These are phyloP conservation scores for Dacryopinax primogenitus DNA, from an alignment of 768 basidiomycete genomes.

Conservation along the genomic window DNA sequence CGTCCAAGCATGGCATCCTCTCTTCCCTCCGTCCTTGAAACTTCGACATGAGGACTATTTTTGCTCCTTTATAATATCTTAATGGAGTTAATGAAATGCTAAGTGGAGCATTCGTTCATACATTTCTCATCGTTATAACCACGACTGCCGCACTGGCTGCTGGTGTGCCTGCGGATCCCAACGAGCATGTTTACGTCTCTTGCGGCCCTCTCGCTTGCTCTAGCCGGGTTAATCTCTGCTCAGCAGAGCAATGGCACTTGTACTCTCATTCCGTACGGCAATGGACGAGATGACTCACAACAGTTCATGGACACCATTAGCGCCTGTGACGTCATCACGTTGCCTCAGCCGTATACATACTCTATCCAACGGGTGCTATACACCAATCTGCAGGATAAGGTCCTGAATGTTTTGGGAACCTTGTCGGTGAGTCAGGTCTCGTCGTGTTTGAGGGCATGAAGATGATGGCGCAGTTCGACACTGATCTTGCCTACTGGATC, in stretches of 20 bases:
- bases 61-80: not conserved
- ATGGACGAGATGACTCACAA: not conserved
- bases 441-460: not conserved
- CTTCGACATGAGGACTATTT: not conserved
- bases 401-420: not conserved
- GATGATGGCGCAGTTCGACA: slow-evolving; percentile 23
- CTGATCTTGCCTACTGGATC: slow-evolving; percentile 32
- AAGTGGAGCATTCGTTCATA: not conserved
- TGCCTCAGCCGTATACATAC: not conserved
- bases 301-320: not conserved
- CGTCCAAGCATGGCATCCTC: not conserved
- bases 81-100: not conserved
- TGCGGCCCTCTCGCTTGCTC: not conserved
- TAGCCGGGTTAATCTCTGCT: not conserved
- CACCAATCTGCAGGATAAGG: not conserved
- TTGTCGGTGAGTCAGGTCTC: not conserved
- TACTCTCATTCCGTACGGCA: not conserved
- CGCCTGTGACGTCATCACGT: not conserved
- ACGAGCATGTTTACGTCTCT: not conserved
- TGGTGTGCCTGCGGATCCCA: not conserved
- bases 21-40: not conserved
- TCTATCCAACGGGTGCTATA: not conserved
- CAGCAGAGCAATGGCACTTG: not conserved
- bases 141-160: not conserved
- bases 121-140: not conserved